Base-by-base conservation (phyloP, 257 asterid species). In the Fraxinus cuspidata region DNA sequence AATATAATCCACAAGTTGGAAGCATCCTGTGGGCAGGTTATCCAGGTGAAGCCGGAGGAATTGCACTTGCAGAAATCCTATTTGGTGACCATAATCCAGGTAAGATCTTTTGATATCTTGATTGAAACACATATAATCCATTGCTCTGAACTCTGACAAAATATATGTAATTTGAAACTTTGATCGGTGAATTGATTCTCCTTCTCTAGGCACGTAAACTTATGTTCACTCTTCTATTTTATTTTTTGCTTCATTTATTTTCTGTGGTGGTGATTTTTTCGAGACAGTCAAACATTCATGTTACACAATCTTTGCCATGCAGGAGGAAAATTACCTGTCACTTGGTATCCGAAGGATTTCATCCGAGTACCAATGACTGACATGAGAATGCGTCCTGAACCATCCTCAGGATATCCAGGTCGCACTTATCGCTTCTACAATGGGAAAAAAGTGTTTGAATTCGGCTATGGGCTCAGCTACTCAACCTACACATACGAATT, bases 31-130 rank as follows among this genome's bases (percentile, higher is more conserved):
- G 98, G 98, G 96, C 85, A 47, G 97, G 98, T 15, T 94, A 90
- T 81, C 98, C 97, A 0, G 98, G 98, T 34, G 95, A 94, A 81
- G 91, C 91, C n/a, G 98, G 98, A 12, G 98, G 90, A n/a, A 79
- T 80, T 75, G 98, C 97, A 13, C 70, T 94, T 7, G 85, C 97
- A 29, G 78, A 94, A 73, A 84, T 88, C 80, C 49, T 94, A 78
- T 92, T 94, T 71, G 97, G 98, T 4, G 91, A 88, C 63, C 90
- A 90, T 60, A 94, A 92, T 87, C 98, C 96, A 76, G 94, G 98
- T 93, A 28, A 77, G 47, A 29, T n/a, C 56, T 23, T 70, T 31
- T 15, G 21, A 47, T 47, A 47, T 47, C 58, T 47, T 47, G 58
- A 47, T 42, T 42, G 51, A 42, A 42, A 13, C 51, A 11, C 16